phyloP scores from a whole-genome alignment of 331 rosid genomes.

The Rhamnella rubrinervis region DNA sequence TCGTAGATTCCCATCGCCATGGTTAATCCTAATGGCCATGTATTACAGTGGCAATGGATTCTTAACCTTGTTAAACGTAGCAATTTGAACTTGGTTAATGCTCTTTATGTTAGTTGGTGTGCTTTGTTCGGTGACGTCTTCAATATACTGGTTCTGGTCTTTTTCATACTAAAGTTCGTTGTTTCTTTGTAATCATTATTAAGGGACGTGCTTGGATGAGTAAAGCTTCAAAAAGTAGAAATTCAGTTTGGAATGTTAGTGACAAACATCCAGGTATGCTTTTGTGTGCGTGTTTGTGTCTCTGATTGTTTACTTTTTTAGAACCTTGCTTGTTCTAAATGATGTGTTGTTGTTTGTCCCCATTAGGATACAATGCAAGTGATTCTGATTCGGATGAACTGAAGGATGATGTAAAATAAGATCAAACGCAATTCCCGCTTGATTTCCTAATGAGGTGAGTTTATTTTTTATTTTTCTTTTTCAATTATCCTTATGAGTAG shows the following conservation, averaged over 20 bases:
- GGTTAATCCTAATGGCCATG: no score
- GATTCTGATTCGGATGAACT: constrained; percentile 69
- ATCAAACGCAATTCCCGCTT: constrained; percentile 12
- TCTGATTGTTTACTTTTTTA: constrained; percentile 3
- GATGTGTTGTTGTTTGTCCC: constrained; percentile 14
- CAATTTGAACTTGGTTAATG: background rate
- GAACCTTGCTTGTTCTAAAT: constrained; percentile 23
- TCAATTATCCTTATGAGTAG: background rate
- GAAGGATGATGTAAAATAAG: constrained; percentile 35
- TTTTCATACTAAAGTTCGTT: constrained; percentile 25
- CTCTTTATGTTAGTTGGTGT: background rate
- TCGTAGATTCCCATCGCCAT: no score
- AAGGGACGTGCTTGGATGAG: constrained; percentile 76
- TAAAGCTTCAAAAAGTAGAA: constrained; percentile 55
- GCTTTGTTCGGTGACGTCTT: background rate
- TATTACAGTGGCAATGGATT: background rate
- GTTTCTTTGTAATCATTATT: background rate
- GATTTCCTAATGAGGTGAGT: constrained; percentile 22
- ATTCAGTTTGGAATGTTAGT: constrained; percentile 52
- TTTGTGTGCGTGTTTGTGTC: no score
- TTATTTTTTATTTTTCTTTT: background rate
- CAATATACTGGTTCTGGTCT: background rate
- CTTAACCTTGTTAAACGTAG: background rate
- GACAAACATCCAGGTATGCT: constrained; percentile 63
- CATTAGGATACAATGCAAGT: constrained; percentile 68